These are phyloP conservation scores for Chamaecrista fasciculata DNA, from an alignment of 306 rosid species.

Conservation along the genomic window DNA sequence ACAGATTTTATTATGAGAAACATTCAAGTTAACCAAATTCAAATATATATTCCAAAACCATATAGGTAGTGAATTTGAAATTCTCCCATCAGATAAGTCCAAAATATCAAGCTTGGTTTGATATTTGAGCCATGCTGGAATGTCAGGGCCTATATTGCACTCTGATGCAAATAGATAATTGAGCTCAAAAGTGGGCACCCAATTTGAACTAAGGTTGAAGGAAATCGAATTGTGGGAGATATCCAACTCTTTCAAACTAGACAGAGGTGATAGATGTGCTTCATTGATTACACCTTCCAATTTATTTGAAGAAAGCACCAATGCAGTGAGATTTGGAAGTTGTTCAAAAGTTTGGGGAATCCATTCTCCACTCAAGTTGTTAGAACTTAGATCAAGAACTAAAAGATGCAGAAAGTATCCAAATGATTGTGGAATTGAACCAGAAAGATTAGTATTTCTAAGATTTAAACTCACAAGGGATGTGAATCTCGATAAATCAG, in stretches of 20 bases:
- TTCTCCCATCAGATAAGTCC: not conserved
- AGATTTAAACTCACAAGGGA: not conserved
- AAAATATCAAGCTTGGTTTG: not conserved
- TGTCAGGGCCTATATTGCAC: not conserved
- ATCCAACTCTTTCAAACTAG: not conserved
- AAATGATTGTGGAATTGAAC: not conserved
- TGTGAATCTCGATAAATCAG: not conserved
- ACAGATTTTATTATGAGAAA: conserved; percentile 24
- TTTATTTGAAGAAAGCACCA: conserved; percentile 16
- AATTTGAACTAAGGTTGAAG: conserved; percentile 29
- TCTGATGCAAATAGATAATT: not conserved
- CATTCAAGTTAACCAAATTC: not conserved
- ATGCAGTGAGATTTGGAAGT: not conserved
- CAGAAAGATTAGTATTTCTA: not conserved
- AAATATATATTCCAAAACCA: conserved; percentile 25
- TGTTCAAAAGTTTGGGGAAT: conserved; percentile 8
- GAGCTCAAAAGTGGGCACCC: conserved; percentile 8
- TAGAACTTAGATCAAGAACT: not conserved
- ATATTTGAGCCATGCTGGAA: conserved; percentile 1
- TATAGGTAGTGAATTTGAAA: conserved; percentile 20
- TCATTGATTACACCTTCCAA: conserved; percentile 23
- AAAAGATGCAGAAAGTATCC: not conserved
- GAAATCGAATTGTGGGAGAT: conserved; percentile 21
- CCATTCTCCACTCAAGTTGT: not conserved
- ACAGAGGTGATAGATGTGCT: conserved; percentile 17